Evolutionary conservation across 805 yeast species (phyloP), one percentile per base, ranked within the genome.

Genomic region (Yamadazyma tumulicola): DNA sequence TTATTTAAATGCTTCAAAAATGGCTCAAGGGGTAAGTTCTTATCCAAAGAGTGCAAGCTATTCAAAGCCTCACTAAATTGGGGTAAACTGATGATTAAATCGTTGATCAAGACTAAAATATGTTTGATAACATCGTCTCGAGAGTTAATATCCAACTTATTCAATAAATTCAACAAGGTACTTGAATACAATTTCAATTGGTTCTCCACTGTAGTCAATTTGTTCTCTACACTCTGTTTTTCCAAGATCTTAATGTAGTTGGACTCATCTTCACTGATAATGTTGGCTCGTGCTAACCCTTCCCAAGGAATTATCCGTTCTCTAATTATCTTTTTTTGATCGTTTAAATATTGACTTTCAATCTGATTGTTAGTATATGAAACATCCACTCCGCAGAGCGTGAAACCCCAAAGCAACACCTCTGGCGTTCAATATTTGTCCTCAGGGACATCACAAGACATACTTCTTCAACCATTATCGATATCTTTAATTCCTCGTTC

Each of bases 251-350:
- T 76, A 47, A 79, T 66, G 29, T 71, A 61, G 33, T 72, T 72
- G 8, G 89, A 91, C 54, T 86, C 93, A 41, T 75, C 77, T 32
- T 72, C 72, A 28, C 80, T 63, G 24, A 89, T 67, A 29, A 79
- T 74, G 31, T 76, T 79, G 13, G 89, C 80, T 36, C 95, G 72
- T 8, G 85, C 80, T 48, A 84, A 78, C 7, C 94, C 94, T 51
- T 85, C 94, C 97, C 97, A 89, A 20, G 95, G 94, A 37, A 88
- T 76, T 20, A 89, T 79, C 45, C 93, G 75, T 41, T 85, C 81
- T 49, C 93, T 71, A 43, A 87, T 79, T 42, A 77, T 77, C 45
- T 72, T 68, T 47, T 81, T 70, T 34, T 81, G 72, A 48, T 81
- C 89, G 38, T 72, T 70, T 51, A 85, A 67, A 48, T 74, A 78